Evolutionary conservation across 2,329 filamentous ascomycete genomes (phyloP).

Genomic region (Xylaria sp.): DNA sequence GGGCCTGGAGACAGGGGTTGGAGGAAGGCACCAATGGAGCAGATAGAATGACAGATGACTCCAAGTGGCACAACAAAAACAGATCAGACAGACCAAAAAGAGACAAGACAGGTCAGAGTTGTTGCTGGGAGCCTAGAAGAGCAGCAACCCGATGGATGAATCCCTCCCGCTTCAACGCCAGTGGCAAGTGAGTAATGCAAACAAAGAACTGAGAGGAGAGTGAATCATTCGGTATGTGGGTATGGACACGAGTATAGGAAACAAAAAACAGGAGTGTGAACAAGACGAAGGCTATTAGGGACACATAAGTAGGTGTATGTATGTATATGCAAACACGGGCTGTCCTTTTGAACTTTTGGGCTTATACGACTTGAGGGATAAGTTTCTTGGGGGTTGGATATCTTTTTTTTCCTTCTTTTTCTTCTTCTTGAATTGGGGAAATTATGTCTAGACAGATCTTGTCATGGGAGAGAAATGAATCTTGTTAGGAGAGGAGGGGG

Average conservation of each 20-base stretch:
- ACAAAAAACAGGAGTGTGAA: constrained; percentile 31
- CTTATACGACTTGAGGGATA: constrained; percentile 27
- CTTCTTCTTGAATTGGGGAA: neutral
- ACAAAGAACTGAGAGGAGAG: constrained; percentile 35
- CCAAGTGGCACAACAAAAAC: constrained; percentile 32
- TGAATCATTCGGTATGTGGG: constrained; percentile 27
- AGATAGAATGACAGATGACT: constrained; percentile 30
- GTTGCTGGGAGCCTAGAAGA: constrained; percentile 35
- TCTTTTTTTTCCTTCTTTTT: neutral
- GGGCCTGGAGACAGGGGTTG: constrained; percentile 32
- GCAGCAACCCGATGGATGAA: constrained; percentile 34
- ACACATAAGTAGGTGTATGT: too few relatives aligned
- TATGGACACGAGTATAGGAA: constrained; percentile 1
- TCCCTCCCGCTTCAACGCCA: constrained; percentile 34
- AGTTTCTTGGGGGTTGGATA: neutral
- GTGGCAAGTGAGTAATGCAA: constrained; percentile 39
- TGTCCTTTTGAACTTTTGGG: constrained; percentile 12
- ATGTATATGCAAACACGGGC: constrained; percentile 8
- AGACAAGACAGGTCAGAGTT: constrained; percentile 12
- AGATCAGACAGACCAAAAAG: constrained; percentile 18
- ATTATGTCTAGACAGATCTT: constrained; percentile 24
- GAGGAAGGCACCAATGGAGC: constrained; percentile 23
- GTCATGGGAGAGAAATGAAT: constrained; percentile 9
- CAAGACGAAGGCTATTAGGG: constrained; percentile 11
- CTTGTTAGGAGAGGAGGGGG: neutral